Percentiles rank a stretch among this genome's conserved stretches.
Evolutionary conservation across 352 stramenopile species (phyloP).

Genomic region (Peronospora farinosa): DNA sequence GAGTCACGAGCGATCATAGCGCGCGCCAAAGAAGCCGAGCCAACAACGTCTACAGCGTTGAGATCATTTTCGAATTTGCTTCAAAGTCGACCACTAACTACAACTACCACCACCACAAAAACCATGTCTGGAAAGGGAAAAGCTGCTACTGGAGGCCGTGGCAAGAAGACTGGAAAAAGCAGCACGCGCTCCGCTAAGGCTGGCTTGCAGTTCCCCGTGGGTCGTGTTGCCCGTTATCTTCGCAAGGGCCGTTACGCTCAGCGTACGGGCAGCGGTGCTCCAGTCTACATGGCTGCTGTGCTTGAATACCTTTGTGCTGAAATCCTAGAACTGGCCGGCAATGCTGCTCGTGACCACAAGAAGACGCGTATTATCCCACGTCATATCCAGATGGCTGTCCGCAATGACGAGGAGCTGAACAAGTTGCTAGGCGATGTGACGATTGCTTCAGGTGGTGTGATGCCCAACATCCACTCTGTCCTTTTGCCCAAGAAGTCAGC

Average conservation of each 20-base stretch:
- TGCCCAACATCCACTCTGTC: slow-evolving; percentile 94
- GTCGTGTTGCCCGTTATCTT: slow-evolving; percentile 91
- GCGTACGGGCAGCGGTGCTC: slow-evolving; percentile 88
- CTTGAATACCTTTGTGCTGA: slow-evolving; percentile 92
- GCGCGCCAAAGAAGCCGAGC: neutral
- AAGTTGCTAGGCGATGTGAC: slow-evolving; percentile 91
- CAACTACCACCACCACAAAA: slow-evolving; percentile 26
- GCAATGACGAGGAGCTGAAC: slow-evolving; percentile 93
- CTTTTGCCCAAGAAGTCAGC: slow-evolving; percentile 84
- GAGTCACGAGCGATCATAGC: slow-evolving; percentile 5
- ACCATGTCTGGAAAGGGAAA: slow-evolving; percentile 79
- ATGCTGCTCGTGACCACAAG: slow-evolving; percentile 94
- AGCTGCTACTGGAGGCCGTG: slow-evolving; percentile 58
- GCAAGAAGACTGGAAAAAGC: slow-evolving; percentile 62
- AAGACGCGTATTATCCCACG: slow-evolving; percentile 94
- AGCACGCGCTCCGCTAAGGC: slow-evolving; percentile 82
- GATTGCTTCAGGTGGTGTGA: slow-evolving; percentile 92
- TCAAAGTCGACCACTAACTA: slow-evolving; percentile 32
- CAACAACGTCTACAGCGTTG: too few species aligned
- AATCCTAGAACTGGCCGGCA: slow-evolving; percentile 93
- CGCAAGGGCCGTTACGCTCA: slow-evolving; percentile 89
- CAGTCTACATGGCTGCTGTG: slow-evolving; percentile 93
- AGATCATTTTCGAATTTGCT: slow-evolving; percentile 37
- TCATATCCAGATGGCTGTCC: slow-evolving; percentile 94
- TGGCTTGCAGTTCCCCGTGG: slow-evolving; percentile 93